Evolutionary conservation across 495 filamentous ascomycete species (phyloP).

Genomic region (Trichoderma parareesei): DNA sequence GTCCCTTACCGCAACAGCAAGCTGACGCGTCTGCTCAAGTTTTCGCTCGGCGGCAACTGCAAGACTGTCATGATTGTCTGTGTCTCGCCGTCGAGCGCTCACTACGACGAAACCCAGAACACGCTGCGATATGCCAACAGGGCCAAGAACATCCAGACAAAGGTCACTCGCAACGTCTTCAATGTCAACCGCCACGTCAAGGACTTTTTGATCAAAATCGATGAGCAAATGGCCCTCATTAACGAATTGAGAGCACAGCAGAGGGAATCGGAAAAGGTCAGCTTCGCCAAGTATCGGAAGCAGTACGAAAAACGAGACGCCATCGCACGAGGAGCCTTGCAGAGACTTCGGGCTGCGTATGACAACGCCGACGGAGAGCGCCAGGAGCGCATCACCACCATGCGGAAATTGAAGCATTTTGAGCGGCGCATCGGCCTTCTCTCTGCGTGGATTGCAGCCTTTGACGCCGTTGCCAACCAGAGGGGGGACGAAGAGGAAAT

Average conservation of each 20-base stretch:
- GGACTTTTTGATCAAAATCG: slow-evolving; percentile 94
- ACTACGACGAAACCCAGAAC: slow-evolving; percentile 98
- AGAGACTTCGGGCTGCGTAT: slow-evolving; percentile 72
- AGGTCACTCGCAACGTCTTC: slow-evolving; percentile 95
- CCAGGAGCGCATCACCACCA: slow-evolving; percentile 65
- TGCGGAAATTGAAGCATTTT: slow-evolving; percentile 77
- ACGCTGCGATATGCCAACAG: slow-evolving; percentile 95
- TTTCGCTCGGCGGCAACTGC: slow-evolving; percentile 95
- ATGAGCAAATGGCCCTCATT: slow-evolving; percentile 87
- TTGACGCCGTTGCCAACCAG: slow-evolving; percentile 70
- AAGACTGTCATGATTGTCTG: slow-evolving; percentile 99
- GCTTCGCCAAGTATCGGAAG: slow-evolving; percentile 85
- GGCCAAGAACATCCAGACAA: slow-evolving; percentile 99
- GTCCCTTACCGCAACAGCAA: slow-evolving; percentile 98
- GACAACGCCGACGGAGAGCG: slow-evolving; percentile 74
- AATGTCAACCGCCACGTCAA: slow-evolving; percentile 99
- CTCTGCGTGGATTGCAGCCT: slow-evolving; percentile 86
- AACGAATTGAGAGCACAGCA: slow-evolving; percentile 89
- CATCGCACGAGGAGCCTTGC: slow-evolving; percentile 72
- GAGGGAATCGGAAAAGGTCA: slow-evolving; percentile 78
- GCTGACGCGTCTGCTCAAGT: slow-evolving; percentile 90
- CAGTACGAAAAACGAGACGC: slow-evolving; percentile 73
- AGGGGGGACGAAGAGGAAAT: slow-evolving; percentile 62
- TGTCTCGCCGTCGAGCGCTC: slow-evolving; percentile 89
- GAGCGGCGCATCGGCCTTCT: slow-evolving; percentile 77